Percentiles rank a stretch among this genome's conserved stretches.
Evolutionary conservation across 2,329 filamentous ascomycete species (phyloP).

Genomic region (Myotisia sp.): DNA sequence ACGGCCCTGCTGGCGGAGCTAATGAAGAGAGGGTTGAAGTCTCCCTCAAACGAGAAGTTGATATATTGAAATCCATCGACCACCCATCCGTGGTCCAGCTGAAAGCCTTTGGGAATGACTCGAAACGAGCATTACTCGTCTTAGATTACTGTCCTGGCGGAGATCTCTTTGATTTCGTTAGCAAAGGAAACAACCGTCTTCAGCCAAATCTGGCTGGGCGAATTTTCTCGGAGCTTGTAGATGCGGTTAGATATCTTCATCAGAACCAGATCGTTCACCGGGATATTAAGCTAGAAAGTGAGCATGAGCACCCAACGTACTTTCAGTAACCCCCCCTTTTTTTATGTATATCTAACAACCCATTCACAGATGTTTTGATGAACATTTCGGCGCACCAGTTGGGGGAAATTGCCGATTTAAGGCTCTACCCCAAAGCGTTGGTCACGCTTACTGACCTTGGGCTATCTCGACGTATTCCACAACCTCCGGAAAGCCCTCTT

Average conservation of each 20-base stretch:
- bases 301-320: slow-evolving; percentile 23
- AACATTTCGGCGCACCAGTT: slow-evolving; percentile 61
- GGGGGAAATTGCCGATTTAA: slow-evolving; percentile 53
- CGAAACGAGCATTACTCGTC: slow-evolving; percentile 66
- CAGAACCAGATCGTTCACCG: slow-evolving; percentile 76
- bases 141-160: slow-evolving; percentile 87
- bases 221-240: slow-evolving; percentile 80
- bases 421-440: slow-evolving; percentile 63
- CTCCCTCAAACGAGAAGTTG: slow-evolving; percentile 83
- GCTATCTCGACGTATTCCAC: slow-evolving; percentile 66
- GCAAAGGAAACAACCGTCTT: slow-evolving; percentile 52
- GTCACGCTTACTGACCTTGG: slow-evolving; percentile 85
- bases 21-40: slow-evolving; percentile 88
- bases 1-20: slow-evolving; percentile 82
- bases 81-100: slow-evolving; percentile 85
- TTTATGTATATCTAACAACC: slow-evolving; percentile 8
- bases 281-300: slow-evolving; percentile 97
- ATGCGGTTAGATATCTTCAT: slow-evolving; percentile 76
- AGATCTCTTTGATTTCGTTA: slow-evolving; percentile 87
- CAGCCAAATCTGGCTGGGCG: slow-evolving; percentile 43
- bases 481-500: slow-evolving; percentile 60
- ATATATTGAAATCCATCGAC: slow-evolving; percentile 75
- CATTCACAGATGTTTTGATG: slow-evolving; percentile 63
- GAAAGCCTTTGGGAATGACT: slow-evolving; percentile 79
- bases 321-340: slow-evolving; percentile 2